Conservation (phyloP, 371 early-diverging fungal genomes). For the Fennellomyces sp. region DNA sequence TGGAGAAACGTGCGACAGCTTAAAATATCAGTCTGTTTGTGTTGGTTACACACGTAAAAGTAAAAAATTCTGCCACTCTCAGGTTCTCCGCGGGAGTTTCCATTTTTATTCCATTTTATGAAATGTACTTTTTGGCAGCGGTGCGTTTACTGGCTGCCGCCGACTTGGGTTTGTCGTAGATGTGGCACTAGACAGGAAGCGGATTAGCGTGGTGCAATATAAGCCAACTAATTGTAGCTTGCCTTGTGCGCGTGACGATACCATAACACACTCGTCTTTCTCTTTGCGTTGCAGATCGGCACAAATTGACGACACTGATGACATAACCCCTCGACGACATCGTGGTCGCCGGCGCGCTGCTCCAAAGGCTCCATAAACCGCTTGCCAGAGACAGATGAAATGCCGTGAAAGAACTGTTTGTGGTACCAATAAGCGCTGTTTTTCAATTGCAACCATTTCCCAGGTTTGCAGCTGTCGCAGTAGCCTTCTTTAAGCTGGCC, state of each 20-base stretch:
- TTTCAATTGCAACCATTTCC: slow-evolving; percentile 92
- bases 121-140: not conserved
- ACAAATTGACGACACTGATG: slow-evolving; percentile 82
- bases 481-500: slow-evolving; percentile 87
- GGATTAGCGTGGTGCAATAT: not conserved
- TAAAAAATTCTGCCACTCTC: too few relatives aligned
- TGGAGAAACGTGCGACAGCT: not conserved
- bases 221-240: slow-evolving; percentile 4
- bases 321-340: slow-evolving; percentile 76
- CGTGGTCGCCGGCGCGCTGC: slow-evolving; percentile 54
- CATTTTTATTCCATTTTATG: not conserved
- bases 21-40: too few relatives aligned
- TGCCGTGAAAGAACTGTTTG: slow-evolving; percentile 84
- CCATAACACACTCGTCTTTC: slow-evolving; percentile 77
- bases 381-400: slow-evolving; percentile 80
- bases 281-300: slow-evolving; percentile 70
- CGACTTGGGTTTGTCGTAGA: slow-evolving; percentile 38
- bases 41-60: not conserved
- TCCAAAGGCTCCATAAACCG: slow-evolving; percentile 72
- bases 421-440: slow-evolving; percentile 93
- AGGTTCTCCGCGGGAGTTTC: too few relatives aligned
- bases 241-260: slow-evolving; percentile 83
- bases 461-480: slow-evolving; percentile 84
- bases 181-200: slow-evolving; percentile 18
- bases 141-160: not conserved